These are phyloP conservation scores for Truncatella angustata DNA, from an alignment of 2,329 filamentous ascomycete genomes.

Conservation along the genomic window DNA sequence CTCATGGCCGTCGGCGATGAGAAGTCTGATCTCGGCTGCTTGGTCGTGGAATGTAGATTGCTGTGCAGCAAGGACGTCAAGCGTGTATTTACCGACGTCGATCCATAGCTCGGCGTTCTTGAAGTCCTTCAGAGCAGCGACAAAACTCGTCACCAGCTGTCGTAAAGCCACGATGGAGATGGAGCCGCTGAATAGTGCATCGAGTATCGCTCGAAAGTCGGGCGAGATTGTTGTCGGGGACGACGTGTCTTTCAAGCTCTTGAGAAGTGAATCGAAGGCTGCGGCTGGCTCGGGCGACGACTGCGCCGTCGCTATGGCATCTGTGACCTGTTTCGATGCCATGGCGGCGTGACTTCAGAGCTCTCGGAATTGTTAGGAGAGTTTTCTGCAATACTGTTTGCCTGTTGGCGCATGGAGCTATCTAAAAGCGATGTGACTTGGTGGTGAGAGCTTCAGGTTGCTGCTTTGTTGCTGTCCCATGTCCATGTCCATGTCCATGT, in stretches of 20 bases:
- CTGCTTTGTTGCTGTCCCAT: too few species aligned
- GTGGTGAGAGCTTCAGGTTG: too few species aligned
- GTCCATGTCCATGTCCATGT: too few species aligned
- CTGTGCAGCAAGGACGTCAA: constrained; percentile 62
- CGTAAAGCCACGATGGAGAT: constrained; percentile 76
- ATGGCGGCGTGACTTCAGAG: constrained; percentile 13
- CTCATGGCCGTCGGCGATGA: constrained; percentile 82
- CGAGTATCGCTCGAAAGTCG: constrained; percentile 67
- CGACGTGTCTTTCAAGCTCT: constrained; percentile 39
- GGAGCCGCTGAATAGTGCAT: constrained; percentile 64
- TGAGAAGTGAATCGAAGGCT: constrained; percentile 45
- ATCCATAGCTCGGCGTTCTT: constrained; percentile 66
- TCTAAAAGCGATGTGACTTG: too few species aligned
- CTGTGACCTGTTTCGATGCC: constrained; percentile 35
- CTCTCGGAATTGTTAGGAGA: neutral
- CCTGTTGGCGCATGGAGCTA: too few species aligned
- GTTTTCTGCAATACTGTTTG: too few species aligned
- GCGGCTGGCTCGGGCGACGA: constrained; percentile 39
- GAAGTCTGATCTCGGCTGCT: constrained; percentile 72
- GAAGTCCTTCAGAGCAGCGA: constrained; percentile 60
- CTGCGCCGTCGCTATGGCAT: constrained; percentile 42
- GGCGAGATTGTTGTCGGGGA: constrained; percentile 36
- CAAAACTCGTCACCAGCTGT: constrained; percentile 66
- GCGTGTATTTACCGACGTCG: constrained; percentile 71
- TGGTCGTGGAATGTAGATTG: constrained; percentile 79